A percentile compares a stretch with the other conserved stretches of the same genome.
phyloP scores from a whole-genome alignment of 2,329 filamentous ascomycete species.

The Botrytis galanthina region DNA sequence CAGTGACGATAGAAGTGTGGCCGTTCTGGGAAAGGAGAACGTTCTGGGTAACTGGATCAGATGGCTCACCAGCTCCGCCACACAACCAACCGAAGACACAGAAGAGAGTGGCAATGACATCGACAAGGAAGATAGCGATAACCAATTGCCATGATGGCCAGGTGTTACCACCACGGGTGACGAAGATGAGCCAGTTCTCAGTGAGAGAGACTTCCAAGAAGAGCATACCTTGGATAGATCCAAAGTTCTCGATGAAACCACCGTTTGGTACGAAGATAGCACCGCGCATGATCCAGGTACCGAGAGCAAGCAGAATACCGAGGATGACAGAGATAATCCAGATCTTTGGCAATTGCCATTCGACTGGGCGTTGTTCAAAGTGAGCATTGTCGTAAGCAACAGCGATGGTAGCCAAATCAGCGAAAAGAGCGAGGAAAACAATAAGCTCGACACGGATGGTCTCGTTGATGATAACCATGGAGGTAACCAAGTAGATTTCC shows the following conservation, averaged over 20 bases:
- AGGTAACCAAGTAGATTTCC: slow-evolving; percentile 76
- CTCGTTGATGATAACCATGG: slow-evolving; percentile 79
- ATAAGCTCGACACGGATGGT: slow-evolving; percentile 70
- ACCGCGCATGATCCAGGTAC: slow-evolving; percentile 71
- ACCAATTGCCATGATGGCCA: slow-evolving; percentile 74
- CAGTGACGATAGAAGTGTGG: slow-evolving; percentile 54
- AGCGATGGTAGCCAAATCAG: slow-evolving; percentile 75
- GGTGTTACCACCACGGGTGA: slow-evolving; percentile 70
- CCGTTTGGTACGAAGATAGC: slow-evolving; percentile 67
- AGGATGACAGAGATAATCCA: slow-evolving; percentile 73
- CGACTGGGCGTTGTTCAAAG: slow-evolving; percentile 70
- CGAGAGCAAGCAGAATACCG: slow-evolving; percentile 64
- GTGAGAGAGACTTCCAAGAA: slow-evolving; percentile 72
- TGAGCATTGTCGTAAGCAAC: slow-evolving; percentile 78
- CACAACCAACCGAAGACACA: slow-evolving; percentile 72
- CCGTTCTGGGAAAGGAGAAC: slow-evolving; percentile 41
- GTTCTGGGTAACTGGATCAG: slow-evolving; percentile 41
- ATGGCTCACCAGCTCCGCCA: slow-evolving; percentile 45
- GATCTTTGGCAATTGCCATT: slow-evolving; percentile 80
- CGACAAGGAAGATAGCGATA: slow-evolving; percentile 68
- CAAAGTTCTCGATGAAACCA: slow-evolving; percentile 73
- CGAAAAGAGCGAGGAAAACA: slow-evolving; percentile 77
- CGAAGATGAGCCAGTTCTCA: slow-evolving; percentile 78
- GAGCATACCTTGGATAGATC: slow-evolving; percentile 70
- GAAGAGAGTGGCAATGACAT: slow-evolving; percentile 71